Evolutionary conservation across 2,329 filamentous ascomycete genomes (phyloP), one percentile per base, ranked within the genome.

Genomic region (Piedraia hortae): DNA sequence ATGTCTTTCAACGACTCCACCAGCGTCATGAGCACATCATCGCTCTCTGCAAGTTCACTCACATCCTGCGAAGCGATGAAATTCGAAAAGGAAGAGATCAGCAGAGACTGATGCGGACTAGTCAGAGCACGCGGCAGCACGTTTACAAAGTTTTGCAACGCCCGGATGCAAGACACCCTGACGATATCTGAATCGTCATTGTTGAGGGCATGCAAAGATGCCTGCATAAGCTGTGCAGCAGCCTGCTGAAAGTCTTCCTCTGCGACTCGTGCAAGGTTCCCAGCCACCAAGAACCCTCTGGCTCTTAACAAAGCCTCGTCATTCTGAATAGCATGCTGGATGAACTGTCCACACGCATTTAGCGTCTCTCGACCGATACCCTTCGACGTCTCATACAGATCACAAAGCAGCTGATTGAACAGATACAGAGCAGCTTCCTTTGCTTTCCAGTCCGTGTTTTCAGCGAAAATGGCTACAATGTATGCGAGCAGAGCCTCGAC

Each of bases 11-110:
- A 54, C 1, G 80, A 72, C 45, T 91, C 78, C 4, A 82, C 72
- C 14, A 97, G 54, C 1, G 80, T 82, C 8, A 89, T 74, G 32
- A 91, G 65, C 24, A 93, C 60, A 43, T 97, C 85, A 34, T 93
- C 82, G 6, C 74, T 73, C 30, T 91, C 80, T 24, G 72, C 66
- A 21, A 89, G 59, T 10, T 91, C 80, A 23, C 61, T 62, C 21
- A 85, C 55, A 36, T 91, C 78, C 41, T 82, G 78, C 9, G 59
- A 53, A 19, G 68, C 60, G 33, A 93, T 59, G 45, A 80, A 97
- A 16, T 69, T 55, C 1, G 60, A 60, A 18, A 75, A 53, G 11
- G 63, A 54, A 2, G 50, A 45, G 28, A 71, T 55, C 21, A 70
- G 59, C 4, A 55, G 46, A 2, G 50, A 36, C 40, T 90, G 78